Base-by-base conservation (phyloP, 768 basidiomycete genomes). In the Suillus hirtellus region DNA sequence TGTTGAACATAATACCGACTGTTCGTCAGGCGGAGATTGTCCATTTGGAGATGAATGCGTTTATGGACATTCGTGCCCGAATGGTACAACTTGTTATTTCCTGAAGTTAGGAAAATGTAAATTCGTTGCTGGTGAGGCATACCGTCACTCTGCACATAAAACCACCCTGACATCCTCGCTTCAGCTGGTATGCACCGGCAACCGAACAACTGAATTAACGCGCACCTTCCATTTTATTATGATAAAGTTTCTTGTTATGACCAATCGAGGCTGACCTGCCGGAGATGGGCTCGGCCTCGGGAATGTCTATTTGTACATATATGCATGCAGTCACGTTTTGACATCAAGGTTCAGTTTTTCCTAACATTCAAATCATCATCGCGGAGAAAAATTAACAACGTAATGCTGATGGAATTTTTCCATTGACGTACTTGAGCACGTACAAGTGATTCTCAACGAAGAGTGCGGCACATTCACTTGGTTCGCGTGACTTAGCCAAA, bases 21-120 rank as follows among this genome's bases (percentile, higher is more conserved):
- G 35, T 42, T 56, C 42, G 56, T 62, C 68, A 89, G 88, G 82
- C 31, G 84, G 86, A 46, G 52, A 73, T 15, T 89, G 88, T 72
- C 65, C 77, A 14, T 88, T 84, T 78, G 88, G 85, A 12, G 86
- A 87, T 53, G 78, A 79, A 4, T 89, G 88, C 70, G 84, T 82
- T 43, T 73, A 75, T 55, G 77, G 76, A 31, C 76, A 77, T 59
- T 43, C 64, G 27, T 77, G 76, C 31, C 76, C 75, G 77, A 83
- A 76, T 80, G 86, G 35, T 77, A 83, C 69, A 68, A 73, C 73
- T 35, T 89, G 88, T 69, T 81, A 81, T 64, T 77, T 77, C 70
- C 73, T 82, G 66, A 86, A 84, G 77, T 76, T 80, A 54, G 83
- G 83, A 21, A 82, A 76, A 62, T 89, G 88, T 73, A 88, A 84